These are phyloP conservation scores for Galeopsis tetrahit DNA, from an alignment of 257 asterid genomes.

Conservation along the genomic window DNA sequence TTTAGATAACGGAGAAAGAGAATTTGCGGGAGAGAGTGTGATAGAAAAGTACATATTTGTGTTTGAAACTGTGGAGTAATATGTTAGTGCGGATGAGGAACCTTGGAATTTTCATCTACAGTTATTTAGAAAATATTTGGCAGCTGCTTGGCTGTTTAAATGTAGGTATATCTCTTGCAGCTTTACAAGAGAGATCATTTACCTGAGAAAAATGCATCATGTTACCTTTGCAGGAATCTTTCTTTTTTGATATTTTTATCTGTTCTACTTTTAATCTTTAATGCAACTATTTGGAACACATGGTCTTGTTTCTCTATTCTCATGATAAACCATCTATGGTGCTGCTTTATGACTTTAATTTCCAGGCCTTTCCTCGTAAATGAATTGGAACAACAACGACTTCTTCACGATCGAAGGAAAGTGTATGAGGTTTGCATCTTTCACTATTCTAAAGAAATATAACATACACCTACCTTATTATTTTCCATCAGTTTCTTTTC, in stretches of 20 bases:
- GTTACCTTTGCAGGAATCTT: conserved; percentile 20
- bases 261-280: conserved; percentile 20
- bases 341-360: conserved; percentile 27
- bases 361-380: conserved; percentile 93
- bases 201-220: conserved; percentile 1
- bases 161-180: conserved; percentile 1
- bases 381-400: conserved; percentile 89
- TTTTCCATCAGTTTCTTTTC: conserved; percentile 5
- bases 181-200: conserved; percentile 25
- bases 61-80: conserved; percentile 15
- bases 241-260: conserved; percentile 14
- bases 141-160: conserved; percentile 24
- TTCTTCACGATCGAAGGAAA: conserved; percentile 96
- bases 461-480: neutral
- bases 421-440: conserved; percentile 83
- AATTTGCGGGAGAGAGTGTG: neutral
- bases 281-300: conserved; percentile 14
- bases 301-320: conserved; percentile 13
- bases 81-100: neutral
- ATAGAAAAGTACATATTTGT: neutral
- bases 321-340: conserved; percentile 24
- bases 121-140: conserved; percentile 6
- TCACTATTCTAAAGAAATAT: conserved; percentile 21
- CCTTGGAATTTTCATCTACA: conserved; percentile 23
- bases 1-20: neutral